Evolutionary conservation across 1,284 basidiomycete genomes (phyloP), one percentile per base, ranked within the genome.

Genomic region (Volvariella volvacea): DNA sequence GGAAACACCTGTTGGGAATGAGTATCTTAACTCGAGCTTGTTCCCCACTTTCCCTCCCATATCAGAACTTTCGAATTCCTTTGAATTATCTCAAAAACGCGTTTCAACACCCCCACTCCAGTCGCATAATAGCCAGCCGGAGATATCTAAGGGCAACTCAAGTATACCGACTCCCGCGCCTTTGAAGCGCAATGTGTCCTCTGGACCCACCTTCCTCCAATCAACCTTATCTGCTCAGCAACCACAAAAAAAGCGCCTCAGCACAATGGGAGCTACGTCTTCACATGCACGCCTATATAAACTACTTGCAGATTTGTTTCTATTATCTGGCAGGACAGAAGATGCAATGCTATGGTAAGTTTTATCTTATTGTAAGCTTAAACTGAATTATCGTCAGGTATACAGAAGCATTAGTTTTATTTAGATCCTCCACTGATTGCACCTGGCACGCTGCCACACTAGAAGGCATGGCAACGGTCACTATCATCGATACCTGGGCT

Each of bases 401-500:
- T 63, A 78, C 80, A 44, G 92, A 96, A 64, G 86, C 91, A 4
- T 65, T 89, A 6, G 74, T 76, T 36, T 60, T 87, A 20, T 81
- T 89, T 52, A 88, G 84, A 57, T 70, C 71, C 1, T 75, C 80
- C 3, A 76, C 80, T 36, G 93, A 97, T 61, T 64, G 76, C 15
- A 70, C 86, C 16, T 97, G 93, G 93, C 84, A 93, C 59, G 92
- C 88, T 0, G 80, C 86, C 15, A 82, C 83, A 0, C 68, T 91
- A 36, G 93, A 97, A 65, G 89, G 90, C 1, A 64, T 92, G 50
- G 87, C 85, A 1, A 86, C 83, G 1, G 72, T 86, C 12, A 71
- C 78, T 4, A 68, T 93, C n/a, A 71, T 92, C 30, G 89, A 92
- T 49, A 80, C 82, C 2, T 94, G 91, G 90, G 77, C 86, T 17